Evolutionary conservation across 371 early-diverging fungal genomes (phyloP), one percentile per base, ranked within the genome.

Genomic region (Coemansia sp.): DNA sequence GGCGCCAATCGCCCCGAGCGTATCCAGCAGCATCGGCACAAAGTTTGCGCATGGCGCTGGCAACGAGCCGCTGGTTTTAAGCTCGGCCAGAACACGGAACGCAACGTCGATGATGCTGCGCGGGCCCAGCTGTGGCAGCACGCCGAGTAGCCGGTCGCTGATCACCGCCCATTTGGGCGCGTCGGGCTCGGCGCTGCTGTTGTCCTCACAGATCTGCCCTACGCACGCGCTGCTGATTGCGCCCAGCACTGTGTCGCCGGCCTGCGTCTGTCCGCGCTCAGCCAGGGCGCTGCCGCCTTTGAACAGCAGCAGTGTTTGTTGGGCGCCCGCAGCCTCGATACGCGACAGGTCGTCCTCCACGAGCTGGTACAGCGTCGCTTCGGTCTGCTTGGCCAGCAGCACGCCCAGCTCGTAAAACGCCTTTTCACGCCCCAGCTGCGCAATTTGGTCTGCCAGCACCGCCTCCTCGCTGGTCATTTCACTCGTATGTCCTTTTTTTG

Each of bases 11-110:
- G 60, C 42, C 11, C 72, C 70, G 43, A 75, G 44, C 12, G 72
- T 58, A 11, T 75, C 76, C 39, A 75, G 52, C 33, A 72, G 64
- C 66, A 67, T 66, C 7, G 76, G 72, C 39, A 72, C 43, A 36
- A 63, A 56, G n/a, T 48, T 29, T 2, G 56, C 53, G 10, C 69
- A 33, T 1, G 58, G 44, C 2, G 32, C 33, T 0, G 69, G 66
- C 32, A 62, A 43, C 42, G 75, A 58, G 6, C 75, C 75, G 31
- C 70, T 54, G 0, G 72, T 55, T 38, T 67, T 72, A 5, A 71
- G 61, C 58, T 71, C 72, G 0, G 76, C 72, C 60, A 75, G 37
- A 9, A 71, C 55, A 7, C 74, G 58, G 12, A 75, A 75, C 31
- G 74, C 48, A n/a, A 59, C 43, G 36, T 75, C 76, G 24, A 75